These are phyloP conservation scores for Metschnikowia noctiluminum DNA, from an alignment of 805 yeast genomes.

Conservation along the genomic window DNA sequence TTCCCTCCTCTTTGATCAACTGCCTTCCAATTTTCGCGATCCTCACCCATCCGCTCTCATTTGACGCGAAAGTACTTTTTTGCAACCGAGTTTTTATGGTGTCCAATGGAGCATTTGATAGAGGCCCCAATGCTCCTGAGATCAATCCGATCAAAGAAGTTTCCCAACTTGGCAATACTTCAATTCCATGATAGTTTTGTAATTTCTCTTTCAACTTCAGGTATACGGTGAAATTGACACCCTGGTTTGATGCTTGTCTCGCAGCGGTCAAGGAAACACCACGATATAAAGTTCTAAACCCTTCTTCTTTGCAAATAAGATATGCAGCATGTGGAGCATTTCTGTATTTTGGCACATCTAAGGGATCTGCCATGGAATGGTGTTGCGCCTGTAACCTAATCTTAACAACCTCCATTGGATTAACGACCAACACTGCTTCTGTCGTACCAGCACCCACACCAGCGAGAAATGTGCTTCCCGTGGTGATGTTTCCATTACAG, in stretches of 20 bases:
- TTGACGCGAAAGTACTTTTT: conserved; percentile 70
- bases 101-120: conserved; percentile 95
- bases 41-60: conserved; percentile 70
- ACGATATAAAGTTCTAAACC: conserved; percentile 80
- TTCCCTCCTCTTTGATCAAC: conserved; percentile 84
- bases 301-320: conserved; percentile 86
- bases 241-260: conserved; percentile 97
- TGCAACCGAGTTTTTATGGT: conserved; percentile 97
- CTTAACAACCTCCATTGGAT: conserved; percentile 97
- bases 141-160: conserved; percentile 87
- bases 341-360: conserved; percentile 77
- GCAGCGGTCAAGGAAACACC: conserved; percentile 96
- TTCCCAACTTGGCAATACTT: conserved; percentile 84
- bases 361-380: conserved; percentile 82
- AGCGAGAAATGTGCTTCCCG: conserved; percentile 76
- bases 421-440: conserved; percentile 90
- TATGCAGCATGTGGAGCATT: conserved; percentile 90
- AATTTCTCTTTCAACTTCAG: conserved; percentile 74
- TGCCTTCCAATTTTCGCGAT: conserved; percentile 77
- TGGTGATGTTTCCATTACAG: conserved; percentile 61
- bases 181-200: conserved; percentile 55
- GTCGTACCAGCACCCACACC: conserved; percentile 98
- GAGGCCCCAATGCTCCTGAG: conserved; percentile 97
- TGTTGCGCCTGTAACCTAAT: conserved; percentile 95
- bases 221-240: conserved; percentile 95